Evolutionary conservation across 192 early-diverging fungal genomes (phyloP), one percentile per base, ranked within the genome.

Genomic region (Diversispora eburnea): DNA sequence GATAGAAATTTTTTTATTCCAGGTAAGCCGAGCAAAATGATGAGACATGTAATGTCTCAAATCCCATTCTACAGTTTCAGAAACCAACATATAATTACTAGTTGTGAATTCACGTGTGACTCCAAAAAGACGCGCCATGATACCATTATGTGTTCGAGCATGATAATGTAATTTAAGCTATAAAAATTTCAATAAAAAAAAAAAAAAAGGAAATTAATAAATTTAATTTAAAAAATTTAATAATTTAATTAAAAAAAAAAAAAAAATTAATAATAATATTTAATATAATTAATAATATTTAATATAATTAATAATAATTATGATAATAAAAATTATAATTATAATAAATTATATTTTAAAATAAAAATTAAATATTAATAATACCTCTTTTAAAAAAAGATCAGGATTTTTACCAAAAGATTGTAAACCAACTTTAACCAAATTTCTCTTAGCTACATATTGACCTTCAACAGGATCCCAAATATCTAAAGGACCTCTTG

Each of bases 11-110:
- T 64, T 61, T 25, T 64, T 52, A 42, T 4, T 15, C 72, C 72
- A 73, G 19, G 43, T 64, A 19, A 73, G 39, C 33, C 60, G 72
- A 12, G 57, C 25, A 55, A 52, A 52, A 33, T 63, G 61, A 73
- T 73, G 72, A 25, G 72, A 73, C 17, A 64, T n/a, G 42, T 73
- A 73, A 63, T 64, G 72, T 10, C 72, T 19, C 20, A 73, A 46
- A 54, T 73, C 72, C 72, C 72, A 73, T 54, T 73, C 72, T 6
- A 54, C 60, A 20, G 72, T 63, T 42, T 73, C 72, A 9, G 61
- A 48, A 10, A 73, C 61, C 72, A 73, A 63, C 58, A 61, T 63
- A 63, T n/a, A 33, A 52, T 64, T 70, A 41, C 41, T 41, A 17
- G 67, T 73, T 0, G 63, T n/a, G 8, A 45, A 63, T 42, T 64